Evolutionary conservation across 2,329 filamentous ascomycete genomes (phyloP).

Genomic region (Nectriaceae sp.): DNA sequence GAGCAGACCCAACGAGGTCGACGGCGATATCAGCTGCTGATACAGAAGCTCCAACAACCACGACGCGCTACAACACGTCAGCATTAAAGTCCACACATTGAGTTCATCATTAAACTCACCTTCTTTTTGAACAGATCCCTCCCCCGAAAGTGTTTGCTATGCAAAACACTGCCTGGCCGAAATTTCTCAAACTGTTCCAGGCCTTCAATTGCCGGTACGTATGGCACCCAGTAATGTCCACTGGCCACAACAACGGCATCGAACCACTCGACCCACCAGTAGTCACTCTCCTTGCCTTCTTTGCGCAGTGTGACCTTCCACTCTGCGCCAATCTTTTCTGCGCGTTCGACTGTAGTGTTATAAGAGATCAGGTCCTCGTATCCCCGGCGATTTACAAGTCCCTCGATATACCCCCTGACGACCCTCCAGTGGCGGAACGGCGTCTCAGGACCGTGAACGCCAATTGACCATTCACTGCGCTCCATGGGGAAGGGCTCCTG

Average conservation of each 20-base stretch:
- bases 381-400: slow-evolving; percentile 51
- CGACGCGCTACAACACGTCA: slow-evolving; percentile 46
- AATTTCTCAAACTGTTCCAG: slow-evolving; percentile 47
- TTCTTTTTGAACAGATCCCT: slow-evolving; percentile 47
- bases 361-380: slow-evolving; percentile 56
- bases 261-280: slow-evolving; percentile 65
- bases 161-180: slow-evolving; percentile 51
- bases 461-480: slow-evolving; percentile 31
- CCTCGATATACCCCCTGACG: slow-evolving; percentile 56
- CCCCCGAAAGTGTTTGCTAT: slow-evolving; percentile 56
- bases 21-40: slow-evolving; percentile 64
- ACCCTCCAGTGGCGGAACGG: slow-evolving; percentile 64
- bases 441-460: slow-evolving; percentile 54
- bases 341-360: slow-evolving; percentile 63
- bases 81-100: neutral
- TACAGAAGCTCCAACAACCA: slow-evolving; percentile 65
- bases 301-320: slow-evolving; percentile 54
- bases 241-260: slow-evolving; percentile 63
- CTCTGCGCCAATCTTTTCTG: slow-evolving; percentile 49
- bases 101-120: slow-evolving; percentile 30
- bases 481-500: slow-evolving; percentile 53
- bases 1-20: slow-evolving; percentile 48
- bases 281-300: slow-evolving; percentile 43
- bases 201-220: slow-evolving; percentile 51
- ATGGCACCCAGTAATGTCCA: slow-evolving; percentile 63